Evolutionary conservation across 129 eudicot genomes (phyloP).

Genomic region (Pulicaria dysenterica): DNA sequence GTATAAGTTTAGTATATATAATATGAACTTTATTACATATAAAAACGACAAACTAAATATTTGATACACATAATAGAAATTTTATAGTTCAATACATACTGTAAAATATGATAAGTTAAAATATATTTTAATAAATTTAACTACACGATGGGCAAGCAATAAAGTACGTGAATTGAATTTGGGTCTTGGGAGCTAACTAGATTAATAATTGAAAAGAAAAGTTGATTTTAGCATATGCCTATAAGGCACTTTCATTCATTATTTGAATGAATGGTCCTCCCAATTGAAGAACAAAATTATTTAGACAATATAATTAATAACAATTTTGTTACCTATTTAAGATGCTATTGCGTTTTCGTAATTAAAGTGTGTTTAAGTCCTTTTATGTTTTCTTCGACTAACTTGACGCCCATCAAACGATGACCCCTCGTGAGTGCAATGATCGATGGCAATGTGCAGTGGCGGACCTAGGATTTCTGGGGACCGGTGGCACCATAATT

Average conservation of each 20-base stretch:
- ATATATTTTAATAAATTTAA: background rate
- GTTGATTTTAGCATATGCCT: constrained; percentile 4
- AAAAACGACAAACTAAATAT: too few species aligned
- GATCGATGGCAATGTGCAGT: too few species aligned
- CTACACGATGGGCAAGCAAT: background rate
- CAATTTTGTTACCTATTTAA: background rate
- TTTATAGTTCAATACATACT: too few species aligned
- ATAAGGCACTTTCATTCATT: constrained; percentile 17
- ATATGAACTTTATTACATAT: too few species aligned
- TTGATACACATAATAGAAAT: too few species aligned
- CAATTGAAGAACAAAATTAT: constrained; percentile 12
- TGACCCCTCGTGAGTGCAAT: too few species aligned
- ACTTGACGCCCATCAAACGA: too few species aligned
- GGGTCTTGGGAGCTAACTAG: background rate
- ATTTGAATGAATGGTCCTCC: background rate
- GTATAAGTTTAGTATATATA: too few species aligned
- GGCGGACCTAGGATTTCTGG: too few species aligned
- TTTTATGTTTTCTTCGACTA: too few species aligned
- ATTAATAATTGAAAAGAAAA: constrained; percentile 23
- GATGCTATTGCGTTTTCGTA: background rate
- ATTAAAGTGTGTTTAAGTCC: background rate
- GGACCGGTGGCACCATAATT: too few species aligned
- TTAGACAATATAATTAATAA: background rate
- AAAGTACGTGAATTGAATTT: background rate
- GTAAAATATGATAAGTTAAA: too few species aligned